Percentiles rank a stretch among this genome's conserved stretches.
phyloP scores from a whole-genome alignment of 2,329 filamentous ascomycete species.

The Tolypocladium capitatum region DNA sequence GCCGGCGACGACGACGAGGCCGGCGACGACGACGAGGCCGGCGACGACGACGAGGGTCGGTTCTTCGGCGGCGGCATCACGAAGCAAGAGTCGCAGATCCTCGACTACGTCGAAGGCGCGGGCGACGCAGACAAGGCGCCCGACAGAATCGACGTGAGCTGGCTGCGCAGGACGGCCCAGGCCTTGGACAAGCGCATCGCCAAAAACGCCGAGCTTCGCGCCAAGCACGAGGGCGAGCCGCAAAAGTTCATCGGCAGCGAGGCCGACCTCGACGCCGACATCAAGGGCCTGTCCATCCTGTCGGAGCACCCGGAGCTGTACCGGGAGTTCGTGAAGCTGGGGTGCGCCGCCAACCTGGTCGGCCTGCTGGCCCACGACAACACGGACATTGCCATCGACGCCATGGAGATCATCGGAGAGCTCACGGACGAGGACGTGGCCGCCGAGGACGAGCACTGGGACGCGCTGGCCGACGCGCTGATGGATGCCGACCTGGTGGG shows the following conservation, averaged over 20 bases:
- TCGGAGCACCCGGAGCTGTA: conserved; percentile 80
- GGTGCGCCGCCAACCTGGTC: conserved; percentile 61
- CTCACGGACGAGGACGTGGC: conserved; percentile 87
- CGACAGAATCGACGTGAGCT: conserved; percentile 70
- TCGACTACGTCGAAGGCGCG: conserved; percentile 68
- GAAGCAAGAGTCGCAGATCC: conserved; percentile 63
- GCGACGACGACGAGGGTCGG: conserved; percentile 78
- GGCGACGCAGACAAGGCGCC: conserved; percentile 25
- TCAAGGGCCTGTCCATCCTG: conserved; percentile 76
- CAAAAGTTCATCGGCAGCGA: conserved; percentile 75
- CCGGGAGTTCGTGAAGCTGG: conserved; percentile 62
- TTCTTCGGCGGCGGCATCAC: conserved; percentile 93
- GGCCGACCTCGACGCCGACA: conserved; percentile 77
- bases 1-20: conserved; percentile 77
- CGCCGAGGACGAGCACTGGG: conserved; percentile 71
- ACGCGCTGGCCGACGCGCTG: conserved; percentile 54
- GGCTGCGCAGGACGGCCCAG: conserved; percentile 70
- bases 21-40: conserved; percentile 32
- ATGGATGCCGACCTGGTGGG: conserved; percentile 59
- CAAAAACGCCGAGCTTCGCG: conserved; percentile 80
- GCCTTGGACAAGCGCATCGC: conserved; percentile 84
- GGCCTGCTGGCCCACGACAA: conserved; percentile 86
- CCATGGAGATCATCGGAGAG: conserved; percentile 79
- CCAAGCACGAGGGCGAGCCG: conserved; percentile 69
- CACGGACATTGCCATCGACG: conserved; percentile 87